These are phyloP conservation scores for Pistacia atlantica DNA, from an alignment of 345 rosid species.

Conservation along the genomic window DNA sequence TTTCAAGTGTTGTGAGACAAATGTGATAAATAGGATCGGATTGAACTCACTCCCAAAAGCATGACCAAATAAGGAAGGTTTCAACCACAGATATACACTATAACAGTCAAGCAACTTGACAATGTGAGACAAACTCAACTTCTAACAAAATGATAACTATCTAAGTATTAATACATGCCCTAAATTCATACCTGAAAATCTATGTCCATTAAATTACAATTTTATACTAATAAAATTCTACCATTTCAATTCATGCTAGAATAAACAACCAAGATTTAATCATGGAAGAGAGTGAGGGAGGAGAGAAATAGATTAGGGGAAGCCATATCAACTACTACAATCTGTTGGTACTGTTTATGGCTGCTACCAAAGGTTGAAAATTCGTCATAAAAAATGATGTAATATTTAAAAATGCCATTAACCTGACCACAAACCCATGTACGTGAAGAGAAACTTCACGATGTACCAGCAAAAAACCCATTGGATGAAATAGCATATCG, in stretches of 20 bases:
- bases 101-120: too few species aligned
- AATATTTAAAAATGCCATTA: background rate
- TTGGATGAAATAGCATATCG: background rate
- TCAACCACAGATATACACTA: too few species aligned
- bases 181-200: background rate
- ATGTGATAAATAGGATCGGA: too few species aligned
- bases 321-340: background rate
- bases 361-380: background rate
- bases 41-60: too few species aligned
- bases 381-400: background rate
- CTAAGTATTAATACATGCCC: background rate
- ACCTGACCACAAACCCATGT: background rate
- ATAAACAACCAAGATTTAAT: background rate
- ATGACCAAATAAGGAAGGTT: too few species aligned
- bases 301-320: background rate
- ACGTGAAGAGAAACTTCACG: background rate
- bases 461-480: background rate
- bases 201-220: background rate
- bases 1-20: background rate
- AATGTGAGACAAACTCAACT: too few species aligned
- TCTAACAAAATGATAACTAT: background rate
- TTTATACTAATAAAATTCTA: background rate
- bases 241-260: background rate
- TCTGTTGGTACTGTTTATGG: background rate
- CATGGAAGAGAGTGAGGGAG: background rate